phyloP scores from a whole-genome alignment of 495 filamentous ascomycete genomes.

The Penicillium maclennaniae region DNA sequence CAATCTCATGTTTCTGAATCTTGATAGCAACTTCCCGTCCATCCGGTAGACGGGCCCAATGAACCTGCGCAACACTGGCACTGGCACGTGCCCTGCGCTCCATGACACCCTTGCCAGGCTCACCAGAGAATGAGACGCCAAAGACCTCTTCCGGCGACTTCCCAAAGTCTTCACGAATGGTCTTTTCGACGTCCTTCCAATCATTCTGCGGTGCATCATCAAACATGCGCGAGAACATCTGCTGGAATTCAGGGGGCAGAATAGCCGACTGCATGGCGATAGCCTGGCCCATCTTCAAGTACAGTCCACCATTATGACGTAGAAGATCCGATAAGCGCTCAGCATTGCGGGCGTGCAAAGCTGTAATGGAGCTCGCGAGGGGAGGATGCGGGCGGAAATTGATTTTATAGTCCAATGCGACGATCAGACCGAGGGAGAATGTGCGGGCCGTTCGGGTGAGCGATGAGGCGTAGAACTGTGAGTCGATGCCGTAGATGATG shows the following conservation, averaged over 20 bases:
- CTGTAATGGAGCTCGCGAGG: conserved; percentile 59
- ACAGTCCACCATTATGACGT: conserved; percentile 82
- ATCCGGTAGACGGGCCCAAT: conserved; percentile 82
- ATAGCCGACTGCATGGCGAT: conserved; percentile 97
- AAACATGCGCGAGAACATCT: conserved; percentile 95
- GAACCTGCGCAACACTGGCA: conserved; percentile 92
- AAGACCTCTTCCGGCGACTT: conserved; percentile 82
- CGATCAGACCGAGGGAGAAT: conserved; percentile 71
- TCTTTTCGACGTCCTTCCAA: conserved; percentile 84
- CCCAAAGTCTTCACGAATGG: conserved; percentile 85
- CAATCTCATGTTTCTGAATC: conserved; percentile 94
- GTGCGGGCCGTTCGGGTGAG: conserved; percentile 78
- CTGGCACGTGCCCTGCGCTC: conserved; percentile 81
- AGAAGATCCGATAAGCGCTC: conserved; percentile 76
- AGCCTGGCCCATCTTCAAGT: conserved; percentile 96
- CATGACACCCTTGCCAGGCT: conserved; percentile 71
- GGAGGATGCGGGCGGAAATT: conserved; percentile 83
- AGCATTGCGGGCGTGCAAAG: conserved; percentile 77
- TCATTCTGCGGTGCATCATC: conserved; percentile 94
- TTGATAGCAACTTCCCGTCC: conserved; percentile 91
- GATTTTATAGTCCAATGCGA: conserved; percentile 91
- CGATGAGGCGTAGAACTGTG: conserved; percentile 68
- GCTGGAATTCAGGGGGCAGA: conserved; percentile 87
- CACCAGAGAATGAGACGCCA: conserved; percentile 72
- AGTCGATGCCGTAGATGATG: conserved; percentile 63